A percentile compares a stretch with the other conserved stretches of the same genome.
phyloP scores from a whole-genome alignment of 768 basidiomycete genomes.

The Rhodotorula sphaerocarpa region DNA sequence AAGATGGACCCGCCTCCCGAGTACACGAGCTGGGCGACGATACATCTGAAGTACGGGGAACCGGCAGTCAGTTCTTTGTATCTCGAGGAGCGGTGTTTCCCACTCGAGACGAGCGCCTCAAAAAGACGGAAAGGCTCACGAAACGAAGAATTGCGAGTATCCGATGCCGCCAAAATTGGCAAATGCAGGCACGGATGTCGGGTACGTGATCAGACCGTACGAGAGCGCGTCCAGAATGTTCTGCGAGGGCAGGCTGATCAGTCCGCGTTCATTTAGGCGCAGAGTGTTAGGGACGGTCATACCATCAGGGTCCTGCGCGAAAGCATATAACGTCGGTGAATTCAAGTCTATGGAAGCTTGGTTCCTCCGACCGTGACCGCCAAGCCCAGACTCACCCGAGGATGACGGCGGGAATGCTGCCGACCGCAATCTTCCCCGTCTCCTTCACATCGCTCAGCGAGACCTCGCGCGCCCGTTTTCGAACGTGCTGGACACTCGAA shows the following conservation, averaged over 20 bases:
- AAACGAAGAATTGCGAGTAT: conserved; percentile 58
- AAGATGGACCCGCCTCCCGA: conserved; percentile 77
- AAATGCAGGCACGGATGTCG: conserved; percentile 65
- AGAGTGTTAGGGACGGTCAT: not conserved
- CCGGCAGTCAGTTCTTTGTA: too few relatives aligned
- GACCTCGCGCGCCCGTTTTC: conserved; percentile 4
- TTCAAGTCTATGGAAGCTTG: too few relatives aligned
- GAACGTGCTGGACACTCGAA: not conserved
- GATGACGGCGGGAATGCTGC: conserved; percentile 28
- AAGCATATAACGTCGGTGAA: conserved; percentile 28
- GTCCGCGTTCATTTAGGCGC: too few relatives aligned
- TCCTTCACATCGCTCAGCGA: conserved; percentile 17
- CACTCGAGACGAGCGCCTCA: too few relatives aligned
- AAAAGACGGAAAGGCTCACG: not conserved
- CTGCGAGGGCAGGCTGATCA: not conserved
- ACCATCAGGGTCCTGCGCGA: conserved; percentile 48
- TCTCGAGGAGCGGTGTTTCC: too few relatives aligned
- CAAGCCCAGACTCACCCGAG: conserved; percentile 35
- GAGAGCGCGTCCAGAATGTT: conserved; percentile 91
- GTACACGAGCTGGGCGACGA: conserved; percentile 75
- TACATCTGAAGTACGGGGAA: conserved; percentile 44
- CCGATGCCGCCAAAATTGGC: conserved; percentile 72
- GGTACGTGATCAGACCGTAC: conserved; percentile 83
- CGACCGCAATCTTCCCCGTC: conserved; percentile 1
- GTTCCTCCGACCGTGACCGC: too few relatives aligned